phyloP scores from a whole-genome alignment of 441 rosid species.

The Adansonia grandidieri region DNA sequence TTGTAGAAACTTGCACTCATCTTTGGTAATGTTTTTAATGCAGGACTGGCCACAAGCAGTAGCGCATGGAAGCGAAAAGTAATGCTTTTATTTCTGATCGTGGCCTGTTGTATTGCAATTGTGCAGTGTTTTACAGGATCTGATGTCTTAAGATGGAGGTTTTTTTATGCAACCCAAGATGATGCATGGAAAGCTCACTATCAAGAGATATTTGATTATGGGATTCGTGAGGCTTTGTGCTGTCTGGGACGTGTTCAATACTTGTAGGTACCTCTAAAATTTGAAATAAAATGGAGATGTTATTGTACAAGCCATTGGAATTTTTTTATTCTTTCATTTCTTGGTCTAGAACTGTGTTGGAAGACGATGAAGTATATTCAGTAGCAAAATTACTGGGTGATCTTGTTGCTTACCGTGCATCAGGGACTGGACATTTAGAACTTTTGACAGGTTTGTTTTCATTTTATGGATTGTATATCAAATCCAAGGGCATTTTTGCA shows the following conservation, averaged over 20 bases:
- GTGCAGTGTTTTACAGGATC: conserved; percentile 78
- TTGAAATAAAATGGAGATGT: conserved; percentile 18
- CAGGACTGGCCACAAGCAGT: conserved; percentile 51
- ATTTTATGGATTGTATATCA: background rate
- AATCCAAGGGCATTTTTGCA: conserved; percentile 23
- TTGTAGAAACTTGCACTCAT: conserved; percentile 8
- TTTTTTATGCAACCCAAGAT: conserved; percentile 79
- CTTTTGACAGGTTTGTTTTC: conserved; percentile 71
- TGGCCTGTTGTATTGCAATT: conserved; percentile 55
- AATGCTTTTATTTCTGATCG: conserved; percentile 52
- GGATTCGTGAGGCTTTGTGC: conserved; percentile 89
- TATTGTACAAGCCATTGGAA: conserved; percentile 8
- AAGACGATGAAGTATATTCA: conserved; percentile 90
- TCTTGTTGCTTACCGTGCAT: conserved; percentile 91
- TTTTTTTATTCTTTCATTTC: conserved; percentile 21
- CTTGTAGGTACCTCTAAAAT: conserved; percentile 53
- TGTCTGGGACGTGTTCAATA: conserved; percentile 83
- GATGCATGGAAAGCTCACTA: conserved; percentile 94
- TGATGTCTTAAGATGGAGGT: conserved; percentile 83
- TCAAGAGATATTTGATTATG: conserved; percentile 89
- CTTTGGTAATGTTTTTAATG: conserved; percentile 27
- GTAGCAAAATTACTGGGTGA: conserved; percentile 83
- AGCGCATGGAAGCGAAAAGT: conserved; percentile 55
- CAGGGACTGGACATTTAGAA: conserved; percentile 92
- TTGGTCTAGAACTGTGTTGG: conserved; percentile 57